Evolutionary conservation across 208 protist species (phyloP), one percentile per base, ranked within the genome.

Genomic region (Endotrypanum monterogeii): DNA sequence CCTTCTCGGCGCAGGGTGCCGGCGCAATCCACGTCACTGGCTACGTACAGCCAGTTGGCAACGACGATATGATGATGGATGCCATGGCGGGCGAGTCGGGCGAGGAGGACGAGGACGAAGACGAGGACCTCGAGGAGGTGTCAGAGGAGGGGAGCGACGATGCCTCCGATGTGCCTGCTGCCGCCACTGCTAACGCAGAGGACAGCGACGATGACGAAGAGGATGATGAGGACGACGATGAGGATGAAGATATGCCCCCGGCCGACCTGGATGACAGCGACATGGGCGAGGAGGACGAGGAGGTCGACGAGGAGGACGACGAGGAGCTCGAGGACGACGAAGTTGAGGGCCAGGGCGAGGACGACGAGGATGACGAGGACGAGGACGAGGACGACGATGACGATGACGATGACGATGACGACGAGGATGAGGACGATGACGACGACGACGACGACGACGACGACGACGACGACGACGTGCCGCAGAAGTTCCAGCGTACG

Each of bases 21-120:
- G 92, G 92, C 39, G 82, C 81, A 14, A 72, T 96, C 46, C 92
- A 96, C 83, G 82, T 94, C 25, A 93, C 90, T 39, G 92, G 92
- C 67, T 96, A 96, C 82, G 79, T 94, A 28, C 92, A 96, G 81
- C 92, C 92, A 2, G 86, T 89, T 58, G 90, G 87, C 66, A 84
- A 90, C 67, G 89, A 93, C 70, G 81, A 88, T 66, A 83, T 87
- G 55, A 76, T 81, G 75, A 81, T 83, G 58, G 80, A 90, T 41
- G 83, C 81, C 60, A 74, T 83, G 65, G 84, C 80, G 8, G 80
- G 67, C 54, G 76, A 69, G 56, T 54, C 41, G 51, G 81, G 56
- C 23, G 56, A 50, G 56, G 72, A 73, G 12, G 76, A 76, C 35
- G 76, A 77, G 4, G 73, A 75, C 0, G 75, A 79, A 2, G 82